Conservation (phyloP, 1,284 basidiomycete genomes). For the Cryptococcus deneoformans region DNA sequence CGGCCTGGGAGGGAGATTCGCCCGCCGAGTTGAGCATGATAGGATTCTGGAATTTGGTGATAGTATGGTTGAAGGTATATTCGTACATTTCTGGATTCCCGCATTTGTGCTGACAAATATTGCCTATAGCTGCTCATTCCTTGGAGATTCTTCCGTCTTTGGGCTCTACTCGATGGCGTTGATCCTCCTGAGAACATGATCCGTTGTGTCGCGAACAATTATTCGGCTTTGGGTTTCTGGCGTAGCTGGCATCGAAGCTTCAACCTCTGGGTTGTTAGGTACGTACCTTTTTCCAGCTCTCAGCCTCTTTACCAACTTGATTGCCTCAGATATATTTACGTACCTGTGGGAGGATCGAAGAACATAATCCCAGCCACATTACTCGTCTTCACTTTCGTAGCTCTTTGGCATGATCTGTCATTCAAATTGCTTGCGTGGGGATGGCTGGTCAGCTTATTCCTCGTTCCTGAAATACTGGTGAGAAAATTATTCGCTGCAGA, state of each 20-base stretch:
- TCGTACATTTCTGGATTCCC: neutral
- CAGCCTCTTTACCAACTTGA: neutral
- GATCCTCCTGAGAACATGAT: conserved; percentile 99
- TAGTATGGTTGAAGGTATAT: conserved; percentile 92
- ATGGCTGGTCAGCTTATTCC: conserved; percentile 89
- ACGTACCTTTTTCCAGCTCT: conserved; percentile 14
- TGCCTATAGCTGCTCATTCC: conserved; percentile 72
- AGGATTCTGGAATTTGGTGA: conserved; percentile 95
- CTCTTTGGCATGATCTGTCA: conserved; percentile 94
- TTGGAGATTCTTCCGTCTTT: conserved; percentile 96
- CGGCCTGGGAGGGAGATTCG: conserved; percentile 60
- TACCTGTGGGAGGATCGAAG: conserved; percentile 78
- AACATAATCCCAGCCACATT: conserved; percentile 65
- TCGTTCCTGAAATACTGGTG: conserved; percentile 78
- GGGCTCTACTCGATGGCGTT: conserved; percentile 85
- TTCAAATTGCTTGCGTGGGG: conserved; percentile 92
- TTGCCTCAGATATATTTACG: conserved; percentile 73
- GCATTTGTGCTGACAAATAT: neutral
- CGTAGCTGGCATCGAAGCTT: conserved; percentile 94
- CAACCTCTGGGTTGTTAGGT: conserved; percentile 94
- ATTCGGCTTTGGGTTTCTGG: conserved; percentile 93
- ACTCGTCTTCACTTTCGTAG: conserved; percentile 96
- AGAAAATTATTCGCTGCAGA: conserved; percentile 60
- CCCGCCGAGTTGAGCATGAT: conserved; percentile 86
- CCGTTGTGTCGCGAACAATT: conserved; percentile 98